Percentiles rank a stretch among this genome's conserved stretches.
These are phyloP conservation scores for Gossypium turneri DNA, from an alignment of 345 rosid genomes.

Conservation along the genomic window DNA sequence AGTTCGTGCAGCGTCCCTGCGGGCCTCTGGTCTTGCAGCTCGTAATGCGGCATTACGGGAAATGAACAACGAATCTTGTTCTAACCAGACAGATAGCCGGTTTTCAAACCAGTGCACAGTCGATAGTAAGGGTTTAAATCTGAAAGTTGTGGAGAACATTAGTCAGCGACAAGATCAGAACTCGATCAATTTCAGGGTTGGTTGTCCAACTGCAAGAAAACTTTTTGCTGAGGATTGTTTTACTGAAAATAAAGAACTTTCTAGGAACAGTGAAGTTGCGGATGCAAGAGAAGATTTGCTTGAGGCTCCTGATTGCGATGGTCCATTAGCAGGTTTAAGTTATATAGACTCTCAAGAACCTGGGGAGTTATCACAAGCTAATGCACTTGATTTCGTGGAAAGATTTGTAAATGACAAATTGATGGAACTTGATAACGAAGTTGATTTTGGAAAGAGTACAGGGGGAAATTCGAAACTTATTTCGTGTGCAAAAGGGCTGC, in stretches of 20 bases:
- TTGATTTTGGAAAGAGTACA: constrained; percentile 35
- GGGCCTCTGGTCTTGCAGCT: constrained; percentile 66
- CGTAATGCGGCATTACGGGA: constrained; percentile 21
- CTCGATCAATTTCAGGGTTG: constrained; percentile 25
- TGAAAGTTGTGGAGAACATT: constrained; percentile 28
- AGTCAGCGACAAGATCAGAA: constrained; percentile 26
- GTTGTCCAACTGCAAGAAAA: constrained; percentile 48
- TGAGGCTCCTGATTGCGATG: constrained; percentile 30
- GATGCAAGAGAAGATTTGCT: constrained; percentile 26
- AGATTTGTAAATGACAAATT: constrained; percentile 53
- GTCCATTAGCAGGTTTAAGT: constrained; percentile 50
- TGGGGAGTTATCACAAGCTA: constrained; percentile 68
- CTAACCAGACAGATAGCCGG: constrained; percentile 23
- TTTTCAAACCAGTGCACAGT: constrained; percentile 33
- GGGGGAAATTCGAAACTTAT: constrained; percentile 31
- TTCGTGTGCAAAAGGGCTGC: constrained; percentile 54
- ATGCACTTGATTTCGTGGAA: constrained; percentile 72
- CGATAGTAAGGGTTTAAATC: constrained; percentile 22
- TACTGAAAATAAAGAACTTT: constrained; percentile 9
- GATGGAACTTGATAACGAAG: constrained; percentile 39
- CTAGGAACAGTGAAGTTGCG: constrained; percentile 14
- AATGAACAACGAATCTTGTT: constrained; percentile 26
- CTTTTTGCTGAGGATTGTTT: constrained; percentile 42
- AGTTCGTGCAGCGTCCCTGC: constrained; percentile 63
- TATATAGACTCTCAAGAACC: constrained; percentile 87